phyloP scores from a whole-genome alignment of 2,329 filamentous ascomycete species.

The Fusarium burgessii region DNA sequence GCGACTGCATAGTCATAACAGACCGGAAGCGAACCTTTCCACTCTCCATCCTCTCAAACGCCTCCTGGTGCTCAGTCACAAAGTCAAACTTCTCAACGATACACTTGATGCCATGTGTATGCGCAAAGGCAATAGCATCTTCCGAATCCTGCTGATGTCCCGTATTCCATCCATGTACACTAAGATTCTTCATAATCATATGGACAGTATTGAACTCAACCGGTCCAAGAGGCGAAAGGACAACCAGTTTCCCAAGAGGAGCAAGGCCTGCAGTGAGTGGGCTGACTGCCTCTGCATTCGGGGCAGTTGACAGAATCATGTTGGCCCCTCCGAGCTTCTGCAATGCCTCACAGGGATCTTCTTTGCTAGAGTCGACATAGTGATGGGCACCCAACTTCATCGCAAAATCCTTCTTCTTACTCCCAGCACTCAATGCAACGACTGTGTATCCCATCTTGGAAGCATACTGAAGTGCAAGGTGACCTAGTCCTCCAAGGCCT shows the following conservation, averaged over 20 bases:
- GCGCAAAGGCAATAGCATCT: slow-evolving; percentile 75
- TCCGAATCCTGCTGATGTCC: slow-evolving; percentile 72
- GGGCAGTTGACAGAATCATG: slow-evolving; percentile 72
- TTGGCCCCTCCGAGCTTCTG: slow-evolving; percentile 70
- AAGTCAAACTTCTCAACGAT: slow-evolving; percentile 71
- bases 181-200: slow-evolving; percentile 64
- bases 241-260: slow-evolving; percentile 67
- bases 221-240: slow-evolving; percentile 60
- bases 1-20: slow-evolving; percentile 49
- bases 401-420: slow-evolving; percentile 76
- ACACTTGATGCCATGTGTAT: slow-evolving; percentile 71
- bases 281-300: slow-evolving; percentile 66
- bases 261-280: slow-evolving; percentile 66
- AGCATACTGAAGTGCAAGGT: slow-evolving; percentile 81
- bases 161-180: slow-evolving; percentile 72
- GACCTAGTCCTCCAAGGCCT: slow-evolving; percentile 80
- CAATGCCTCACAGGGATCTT: slow-evolving; percentile 62
- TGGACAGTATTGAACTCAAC: slow-evolving; percentile 57
- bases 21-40: slow-evolving; percentile 60
- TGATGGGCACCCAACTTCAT: slow-evolving; percentile 56
- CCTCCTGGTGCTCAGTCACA: slow-evolving; percentile 61
- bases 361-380: slow-evolving; percentile 63
- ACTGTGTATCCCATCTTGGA: slow-evolving; percentile 80
- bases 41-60: slow-evolving; percentile 55
- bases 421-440: slow-evolving; percentile 73